Evolutionary conservation across 2,329 filamentous ascomycete species (phyloP).

Genomic region (Trichoderma atrobrunneum): DNA sequence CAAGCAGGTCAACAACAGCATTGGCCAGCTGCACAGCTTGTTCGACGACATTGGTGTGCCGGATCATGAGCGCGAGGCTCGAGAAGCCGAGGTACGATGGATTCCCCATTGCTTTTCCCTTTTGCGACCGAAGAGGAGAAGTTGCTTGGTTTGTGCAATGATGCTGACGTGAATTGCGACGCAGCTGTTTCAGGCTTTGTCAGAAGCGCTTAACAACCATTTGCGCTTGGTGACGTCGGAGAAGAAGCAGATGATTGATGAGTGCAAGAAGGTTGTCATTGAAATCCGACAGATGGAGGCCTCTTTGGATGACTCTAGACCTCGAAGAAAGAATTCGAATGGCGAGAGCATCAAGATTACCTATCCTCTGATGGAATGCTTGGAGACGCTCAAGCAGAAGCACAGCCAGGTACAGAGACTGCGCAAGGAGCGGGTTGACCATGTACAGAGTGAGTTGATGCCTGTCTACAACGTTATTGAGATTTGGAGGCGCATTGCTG

Average conservation of each 20-base stretch:
- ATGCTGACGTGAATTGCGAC: not conserved
- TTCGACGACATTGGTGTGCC: constrained; percentile 99
- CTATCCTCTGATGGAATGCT: constrained; percentile 76
- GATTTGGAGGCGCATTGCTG: not conserved
- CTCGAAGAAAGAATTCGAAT: constrained; percentile 62
- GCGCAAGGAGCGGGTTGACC: constrained; percentile 88
- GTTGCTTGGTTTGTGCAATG: not conserved
- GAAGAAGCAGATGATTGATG: constrained; percentile 86
- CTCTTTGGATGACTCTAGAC: constrained; percentile 75
- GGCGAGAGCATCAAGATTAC: constrained; percentile 72
- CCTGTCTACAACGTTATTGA: not conserved
- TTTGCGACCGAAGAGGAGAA: not conserved
- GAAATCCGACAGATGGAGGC: constrained; percentile 91
- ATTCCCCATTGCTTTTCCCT: not conserved
- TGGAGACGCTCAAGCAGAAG: constrained; percentile 81
- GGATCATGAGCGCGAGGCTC: constrained; percentile 81
- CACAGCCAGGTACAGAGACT: constrained; percentile 74
- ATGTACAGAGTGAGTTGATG: constrained; percentile 76
- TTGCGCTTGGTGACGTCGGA: constrained; percentile 80
- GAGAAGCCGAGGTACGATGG: constrained; percentile 75
- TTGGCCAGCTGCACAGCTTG: constrained; percentile 86
- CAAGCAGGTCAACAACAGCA: constrained; percentile 92
- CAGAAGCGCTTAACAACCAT: constrained; percentile 87
- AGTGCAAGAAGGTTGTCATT: constrained; percentile 80
- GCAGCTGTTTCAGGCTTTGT: constrained; percentile 87